phyloP scores from a whole-genome alignment of 2,329 filamentous ascomycete species.

The Aspergillus sp. region DNA sequence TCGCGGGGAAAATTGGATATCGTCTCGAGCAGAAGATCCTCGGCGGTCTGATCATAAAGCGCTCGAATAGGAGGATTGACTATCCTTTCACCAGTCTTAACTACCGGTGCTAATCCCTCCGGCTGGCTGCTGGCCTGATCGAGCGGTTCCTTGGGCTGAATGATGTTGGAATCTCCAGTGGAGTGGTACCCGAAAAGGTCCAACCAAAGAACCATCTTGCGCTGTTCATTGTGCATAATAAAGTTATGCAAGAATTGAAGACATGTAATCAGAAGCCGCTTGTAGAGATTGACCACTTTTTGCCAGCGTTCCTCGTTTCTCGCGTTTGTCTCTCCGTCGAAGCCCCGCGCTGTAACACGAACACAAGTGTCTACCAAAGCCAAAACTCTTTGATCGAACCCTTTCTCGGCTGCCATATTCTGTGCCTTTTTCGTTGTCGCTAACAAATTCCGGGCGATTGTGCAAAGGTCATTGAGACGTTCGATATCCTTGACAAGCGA shows the following conservation, averaged over 20 bases:
- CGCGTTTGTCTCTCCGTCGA: constrained; percentile 66
- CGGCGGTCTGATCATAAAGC: constrained; percentile 49
- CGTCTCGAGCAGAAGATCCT: constrained; percentile 48
- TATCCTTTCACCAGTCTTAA: constrained; percentile 48
- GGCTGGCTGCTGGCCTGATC: constrained; percentile 40
- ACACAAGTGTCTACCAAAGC: constrained; percentile 67
- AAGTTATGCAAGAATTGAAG: constrained; percentile 71
- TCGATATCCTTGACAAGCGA: constrained; percentile 66
- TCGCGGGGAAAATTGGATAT: constrained; percentile 50
- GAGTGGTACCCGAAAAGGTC: constrained; percentile 65
- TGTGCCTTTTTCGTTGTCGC: constrained; percentile 65
- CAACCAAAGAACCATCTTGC: constrained; percentile 68
- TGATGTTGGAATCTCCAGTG: constrained; percentile 50
- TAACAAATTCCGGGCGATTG: constrained; percentile 65
- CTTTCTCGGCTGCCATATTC: constrained; percentile 63
- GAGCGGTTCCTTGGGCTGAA: constrained; percentile 48
- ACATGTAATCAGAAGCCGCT: constrained; percentile 67
- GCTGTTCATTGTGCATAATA: constrained; percentile 67
- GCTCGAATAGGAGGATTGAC: constrained; percentile 48
- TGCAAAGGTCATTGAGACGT: constrained; percentile 64
- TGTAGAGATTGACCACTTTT: constrained; percentile 67
- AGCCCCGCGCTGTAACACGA: constrained; percentile 66
- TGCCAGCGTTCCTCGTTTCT: constrained; percentile 69
- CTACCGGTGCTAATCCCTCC: constrained; percentile 47
- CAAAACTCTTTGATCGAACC: constrained; percentile 65